Percentiles rank a stretch among this genome's conserved stretches.
phyloP scores from a whole-genome alignment of 345 rosid genomes.

The Reutealis trisperma region DNA sequence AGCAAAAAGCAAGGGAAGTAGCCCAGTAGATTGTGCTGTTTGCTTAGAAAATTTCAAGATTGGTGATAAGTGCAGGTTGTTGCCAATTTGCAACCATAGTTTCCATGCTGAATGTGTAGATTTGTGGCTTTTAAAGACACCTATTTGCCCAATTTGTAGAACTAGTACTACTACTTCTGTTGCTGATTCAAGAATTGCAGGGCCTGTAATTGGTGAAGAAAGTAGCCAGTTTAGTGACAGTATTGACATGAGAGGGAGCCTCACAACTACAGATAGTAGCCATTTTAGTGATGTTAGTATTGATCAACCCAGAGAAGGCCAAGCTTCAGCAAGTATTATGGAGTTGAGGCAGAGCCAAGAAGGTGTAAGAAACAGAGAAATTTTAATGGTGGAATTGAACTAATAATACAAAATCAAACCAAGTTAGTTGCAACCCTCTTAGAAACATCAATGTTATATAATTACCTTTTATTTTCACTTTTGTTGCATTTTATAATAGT shows the following conservation, averaged over 20 bases:
- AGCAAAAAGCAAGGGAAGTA: slow-evolving; percentile 35
- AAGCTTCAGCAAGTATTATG: not conserved
- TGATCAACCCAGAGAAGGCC: slow-evolving; percentile 4
- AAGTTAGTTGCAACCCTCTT: too few relatives aligned
- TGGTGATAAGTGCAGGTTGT: slow-evolving; percentile 57
- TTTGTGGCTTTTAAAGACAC: slow-evolving; percentile 53
- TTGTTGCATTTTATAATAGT: too few relatives aligned
- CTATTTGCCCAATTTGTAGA: slow-evolving; percentile 61
- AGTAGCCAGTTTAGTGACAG: slow-evolving; percentile 27
- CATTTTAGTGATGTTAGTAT: slow-evolving; percentile 12
- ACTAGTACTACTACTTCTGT: slow-evolving; percentile 11
- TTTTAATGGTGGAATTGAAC: too few relatives aligned
- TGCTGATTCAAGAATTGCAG: slow-evolving; percentile 29
- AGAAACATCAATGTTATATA: too few relatives aligned
- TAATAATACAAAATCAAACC: too few relatives aligned
- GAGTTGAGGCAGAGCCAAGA: slow-evolving; percentile 5
- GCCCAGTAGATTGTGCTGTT: slow-evolving; percentile 52
- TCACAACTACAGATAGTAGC: slow-evolving; percentile 7
- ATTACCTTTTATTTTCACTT: too few relatives aligned
- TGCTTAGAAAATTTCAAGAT: slow-evolving; percentile 55
- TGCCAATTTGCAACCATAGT: slow-evolving; percentile 57
- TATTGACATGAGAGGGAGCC: slow-evolving; percentile 7
- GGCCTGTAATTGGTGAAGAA: slow-evolving; percentile 18
- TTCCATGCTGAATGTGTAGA: slow-evolving; percentile 61
- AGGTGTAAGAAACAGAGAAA: not conserved